Evolutionary conservation across 306 rosid genomes (phyloP), one percentile per base, ranked within the genome.

Genomic region (Acacia confusa): DNA sequence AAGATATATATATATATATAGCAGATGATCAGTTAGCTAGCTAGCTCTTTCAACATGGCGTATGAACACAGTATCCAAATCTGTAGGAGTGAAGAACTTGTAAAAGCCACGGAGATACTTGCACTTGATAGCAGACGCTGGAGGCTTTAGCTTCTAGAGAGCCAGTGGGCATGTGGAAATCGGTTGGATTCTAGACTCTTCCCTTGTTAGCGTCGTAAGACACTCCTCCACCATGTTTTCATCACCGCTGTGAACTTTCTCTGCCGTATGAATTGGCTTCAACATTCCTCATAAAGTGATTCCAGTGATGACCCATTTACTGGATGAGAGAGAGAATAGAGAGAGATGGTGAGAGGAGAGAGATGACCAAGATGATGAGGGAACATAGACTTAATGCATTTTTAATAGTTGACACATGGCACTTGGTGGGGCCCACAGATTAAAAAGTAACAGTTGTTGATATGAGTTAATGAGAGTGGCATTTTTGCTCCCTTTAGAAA

Each of bases 71-170:
- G 88, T 78, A 77, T 95, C 99, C 75, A 92, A 90, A 14, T 93
- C 97, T 0, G 90, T 92, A 70, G 97, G 92, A 11, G 83, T 84
- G 86, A 93, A 89, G 86, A 95, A 88, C 84, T 91, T 89, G 69
- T 82, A 77, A 7, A 69, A 83, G 24, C 76, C 77, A 7, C 75
- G 76, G 34, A 79, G 85, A 30, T 82, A 89, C 27, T 85, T 91
- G 77, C 89, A 93, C 86, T 89, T 91, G 12, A 70, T 38, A 7
- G 97, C 79, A 73, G 95, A 75, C 15, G 94, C 27, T 73, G 92
- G 32, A 3, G 94, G 32, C 73, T 88, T 95, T 58, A 67, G 77
- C 85, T 94, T 94, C 74, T 77, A 88, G 10, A 97, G 97, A 68
- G 97, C 88, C 34, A 93, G 91, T 16, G 99, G 98, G 36, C 98